These are phyloP conservation scores for Peronospora farinosa DNA, from an alignment of 352 stramenopile species.

Conservation along the genomic window DNA sequence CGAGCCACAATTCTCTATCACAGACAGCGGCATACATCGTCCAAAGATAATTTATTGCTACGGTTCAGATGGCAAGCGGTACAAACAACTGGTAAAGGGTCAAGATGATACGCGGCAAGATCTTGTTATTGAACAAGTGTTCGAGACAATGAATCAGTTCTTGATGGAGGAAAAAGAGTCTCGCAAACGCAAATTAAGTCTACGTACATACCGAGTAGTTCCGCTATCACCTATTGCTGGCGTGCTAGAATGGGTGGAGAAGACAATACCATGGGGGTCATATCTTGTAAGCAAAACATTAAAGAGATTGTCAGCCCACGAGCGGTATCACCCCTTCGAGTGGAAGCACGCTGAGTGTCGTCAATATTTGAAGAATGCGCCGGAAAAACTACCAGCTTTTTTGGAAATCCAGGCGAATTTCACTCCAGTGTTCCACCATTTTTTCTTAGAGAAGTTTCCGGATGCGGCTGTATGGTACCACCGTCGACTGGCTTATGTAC, in stretches of 20 bases:
- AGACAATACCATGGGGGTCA: slow-evolving; percentile 91
- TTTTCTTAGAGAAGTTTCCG: slow-evolving; percentile 96
- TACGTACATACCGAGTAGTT: slow-evolving; percentile 97
- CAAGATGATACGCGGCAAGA: slow-evolving; percentile 86
- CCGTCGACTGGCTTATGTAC: slow-evolving; percentile 91
- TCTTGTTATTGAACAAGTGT: slow-evolving; percentile 87
- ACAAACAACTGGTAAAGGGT: slow-evolving; percentile 95
- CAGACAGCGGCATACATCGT: slow-evolving; percentile 91
- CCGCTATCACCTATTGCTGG: slow-evolving; percentile 87
- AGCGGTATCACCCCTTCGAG: slow-evolving; percentile 92
- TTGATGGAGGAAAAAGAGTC: slow-evolving; percentile 61
- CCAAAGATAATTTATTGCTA: slow-evolving; percentile 97
- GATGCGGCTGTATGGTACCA: slow-evolving; percentile 91
- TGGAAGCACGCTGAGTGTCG: slow-evolving; percentile 86
- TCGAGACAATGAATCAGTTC: slow-evolving; percentile 87
- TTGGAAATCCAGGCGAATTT: slow-evolving; percentile 90
- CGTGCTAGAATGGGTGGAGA: slow-evolving; percentile 97
- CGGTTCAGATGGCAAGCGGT: slow-evolving; percentile 87
- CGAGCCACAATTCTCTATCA: slow-evolving; percentile 89
- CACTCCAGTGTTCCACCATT: slow-evolving; percentile 96
- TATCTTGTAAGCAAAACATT: slow-evolving; percentile 74
- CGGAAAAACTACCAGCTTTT: slow-evolving; percentile 81
- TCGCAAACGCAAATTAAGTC: slow-evolving; percentile 59
- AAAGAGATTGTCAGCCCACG: slow-evolving; percentile 78
- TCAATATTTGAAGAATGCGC: slow-evolving; percentile 60